phyloP scores from a whole-genome alignment of 164 flowering plant species.

The Sedum album region DNA sequence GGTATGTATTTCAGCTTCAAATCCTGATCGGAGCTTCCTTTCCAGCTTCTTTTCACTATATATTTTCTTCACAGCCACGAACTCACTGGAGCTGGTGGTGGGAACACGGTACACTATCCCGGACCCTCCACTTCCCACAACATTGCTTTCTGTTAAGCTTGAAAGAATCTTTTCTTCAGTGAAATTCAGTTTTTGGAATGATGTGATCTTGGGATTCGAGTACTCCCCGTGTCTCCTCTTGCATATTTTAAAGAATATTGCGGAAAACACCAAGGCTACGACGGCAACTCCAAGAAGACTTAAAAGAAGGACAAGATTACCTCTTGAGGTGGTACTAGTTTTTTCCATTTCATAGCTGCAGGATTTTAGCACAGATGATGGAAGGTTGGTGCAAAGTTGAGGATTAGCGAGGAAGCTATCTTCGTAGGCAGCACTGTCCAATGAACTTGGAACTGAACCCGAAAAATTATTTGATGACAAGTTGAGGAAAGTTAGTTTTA shows the following conservation, averaged over 20 bases:
- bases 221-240: slow-evolving; percentile 20
- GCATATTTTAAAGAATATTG: background rate
- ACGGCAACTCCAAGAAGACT: slow-evolving; percentile 15
- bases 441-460: slow-evolving; percentile 48
- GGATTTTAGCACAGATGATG: slow-evolving; percentile 17
- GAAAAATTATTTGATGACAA: slow-evolving; percentile 57
- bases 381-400: slow-evolving; percentile 36
- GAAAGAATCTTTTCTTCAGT: slow-evolving; percentile 41
- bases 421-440: slow-evolving; percentile 41
- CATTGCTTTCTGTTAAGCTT: slow-evolving; percentile 41
- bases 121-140: slow-evolving; percentile 78
- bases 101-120: slow-evolving; percentile 63
- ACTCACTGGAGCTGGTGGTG: slow-evolving; percentile 22
- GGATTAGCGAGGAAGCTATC: slow-evolving; percentile 64
- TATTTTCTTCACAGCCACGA: slow-evolving; percentile 72
- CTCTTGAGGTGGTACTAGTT: slow-evolving; percentile 25
- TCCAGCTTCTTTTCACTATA: slow-evolving; percentile 37
- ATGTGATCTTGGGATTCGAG: slow-evolving; percentile 54
- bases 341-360: slow-evolving; percentile 20
- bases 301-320: slow-evolving; percentile 18
- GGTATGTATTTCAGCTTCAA: slow-evolving; percentile 56
- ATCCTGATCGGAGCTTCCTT: slow-evolving; percentile 44
- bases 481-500: slow-evolving; percentile 40
- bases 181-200: slow-evolving; percentile 63
- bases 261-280: slow-evolving; percentile 11